Evolutionary conservation across 1,284 basidiomycete genomes (phyloP).

Genomic region (Puccinia horiana): DNA sequence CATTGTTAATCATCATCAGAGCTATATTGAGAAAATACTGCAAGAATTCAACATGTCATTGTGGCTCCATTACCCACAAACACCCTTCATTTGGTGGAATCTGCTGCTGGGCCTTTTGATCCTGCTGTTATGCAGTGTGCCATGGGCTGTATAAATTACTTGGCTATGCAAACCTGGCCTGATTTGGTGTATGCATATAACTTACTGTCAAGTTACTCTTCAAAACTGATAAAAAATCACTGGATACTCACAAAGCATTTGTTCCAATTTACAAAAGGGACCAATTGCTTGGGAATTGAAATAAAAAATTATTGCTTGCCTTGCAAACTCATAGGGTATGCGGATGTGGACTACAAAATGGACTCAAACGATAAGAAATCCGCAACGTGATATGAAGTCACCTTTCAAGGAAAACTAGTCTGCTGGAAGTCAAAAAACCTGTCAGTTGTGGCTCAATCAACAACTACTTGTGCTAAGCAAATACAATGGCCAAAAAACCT

Average conservation of each 20-base stretch:
- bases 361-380: conserved; percentile 3
- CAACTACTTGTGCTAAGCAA: not conserved
- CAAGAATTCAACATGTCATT: not conserved
- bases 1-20: not conserved
- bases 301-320: not conserved
- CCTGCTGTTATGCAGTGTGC: not conserved
- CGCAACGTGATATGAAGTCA: not conserved
- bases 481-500: not conserved
- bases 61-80: not conserved
- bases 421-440: conserved; percentile 15
- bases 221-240: not conserved
- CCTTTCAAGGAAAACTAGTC: not conserved
- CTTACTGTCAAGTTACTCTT: not conserved
- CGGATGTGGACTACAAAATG: no score
- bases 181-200: not conserved
- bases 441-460: not conserved
- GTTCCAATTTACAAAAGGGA: not conserved
- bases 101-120: not conserved
- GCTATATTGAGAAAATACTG: not conserved
- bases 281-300: not conserved
- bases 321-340: not conserved
- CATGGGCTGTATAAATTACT: not conserved
- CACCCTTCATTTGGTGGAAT: not conserved
- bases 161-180: conserved; percentile 1
- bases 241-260: not conserved